A percentile compares a stretch with the other conserved stretches of the same genome.
Evolutionary conservation across 2,329 filamentous ascomycete species (phyloP).

Genomic region (Botrytis elliptica): DNA sequence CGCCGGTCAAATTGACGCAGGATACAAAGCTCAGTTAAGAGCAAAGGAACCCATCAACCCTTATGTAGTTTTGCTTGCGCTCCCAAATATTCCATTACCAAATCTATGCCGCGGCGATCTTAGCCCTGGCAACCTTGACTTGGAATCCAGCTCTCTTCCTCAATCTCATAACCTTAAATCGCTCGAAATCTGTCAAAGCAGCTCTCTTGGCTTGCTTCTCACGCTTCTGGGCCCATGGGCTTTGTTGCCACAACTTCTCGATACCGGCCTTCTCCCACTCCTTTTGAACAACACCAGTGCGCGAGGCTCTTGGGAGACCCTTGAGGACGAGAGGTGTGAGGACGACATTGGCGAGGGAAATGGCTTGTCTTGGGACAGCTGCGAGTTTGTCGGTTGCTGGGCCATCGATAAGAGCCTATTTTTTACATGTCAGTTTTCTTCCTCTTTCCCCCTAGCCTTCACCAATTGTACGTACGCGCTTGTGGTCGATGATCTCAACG

Average conservation of each 20-base stretch:
- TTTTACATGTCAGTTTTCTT: slow-evolving; percentile 34
- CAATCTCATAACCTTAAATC: slow-evolving; percentile 99
- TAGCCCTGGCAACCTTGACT: slow-evolving; percentile 93
- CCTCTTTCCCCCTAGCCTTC: slow-evolving; percentile 17
- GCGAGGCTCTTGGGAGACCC: slow-evolving; percentile 80
- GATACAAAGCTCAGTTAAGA: slow-evolving; percentile 62
- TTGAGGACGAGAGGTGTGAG: slow-evolving; percentile 87
- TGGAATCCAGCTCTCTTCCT: slow-evolving; percentile 99
- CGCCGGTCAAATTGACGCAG: slow-evolving; percentile 63
- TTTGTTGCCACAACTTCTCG: slow-evolving; percentile 89
- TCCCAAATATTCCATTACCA: slow-evolving; percentile 37
- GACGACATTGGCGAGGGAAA: slow-evolving; percentile 77
- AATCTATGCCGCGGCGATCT: slow-evolving; percentile 70
- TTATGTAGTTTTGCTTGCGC: slow-evolving; percentile 49
- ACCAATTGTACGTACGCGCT: slow-evolving; percentile 76
- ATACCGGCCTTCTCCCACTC: slow-evolving; percentile 89
- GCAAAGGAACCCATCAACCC: slow-evolving; percentile 60
- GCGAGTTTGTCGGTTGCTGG: slow-evolving; percentile 78
- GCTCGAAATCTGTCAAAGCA: slow-evolving; percentile 95
- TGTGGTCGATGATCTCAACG: slow-evolving; percentile 99
- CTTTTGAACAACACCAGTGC: slow-evolving; percentile 79
- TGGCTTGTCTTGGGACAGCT: slow-evolving; percentile 81
- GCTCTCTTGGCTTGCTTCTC: slow-evolving; percentile 82
- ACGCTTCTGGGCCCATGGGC: slow-evolving; percentile 92
- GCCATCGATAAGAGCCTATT: slow-evolving; percentile 92